phyloP scores from a whole-genome alignment of 1,284 basidiomycete species.

The Heterobasidion irregulare region DNA sequence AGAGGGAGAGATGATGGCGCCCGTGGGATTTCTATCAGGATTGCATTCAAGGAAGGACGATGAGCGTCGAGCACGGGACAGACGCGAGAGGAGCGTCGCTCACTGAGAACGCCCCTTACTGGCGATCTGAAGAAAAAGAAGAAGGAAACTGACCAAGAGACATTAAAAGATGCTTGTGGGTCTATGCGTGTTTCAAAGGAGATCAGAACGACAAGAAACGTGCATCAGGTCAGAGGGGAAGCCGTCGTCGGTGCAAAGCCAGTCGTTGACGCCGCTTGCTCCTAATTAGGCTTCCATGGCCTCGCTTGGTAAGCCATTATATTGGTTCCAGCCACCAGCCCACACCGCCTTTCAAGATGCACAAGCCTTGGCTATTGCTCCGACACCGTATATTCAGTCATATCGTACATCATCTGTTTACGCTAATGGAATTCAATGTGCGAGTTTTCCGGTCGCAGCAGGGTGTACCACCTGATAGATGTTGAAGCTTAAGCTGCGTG shows the following conservation, averaged over 20 bases:
- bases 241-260: slow-evolving; percentile 3
- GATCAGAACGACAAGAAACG: slow-evolving; percentile 13
- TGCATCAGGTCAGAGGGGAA: slow-evolving; percentile 12
- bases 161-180: slow-evolving; percentile 6
- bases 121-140: not conserved
- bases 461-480: slow-evolving; percentile 49
- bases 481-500: slow-evolving; percentile 62
- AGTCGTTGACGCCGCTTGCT: not conserved
- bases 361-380: too few relatives aligned
- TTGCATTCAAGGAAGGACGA: not conserved
- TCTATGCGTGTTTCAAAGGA: not conserved
- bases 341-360: too few relatives aligned
- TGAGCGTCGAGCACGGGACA: not conserved
- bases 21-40: not conserved
- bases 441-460: not conserved
- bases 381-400: too few relatives aligned
- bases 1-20: slow-evolving; percentile 8
- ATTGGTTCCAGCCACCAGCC: too few relatives aligned
- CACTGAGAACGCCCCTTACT: not conserved
- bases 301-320: too few relatives aligned
- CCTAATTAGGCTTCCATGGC: too few relatives aligned
- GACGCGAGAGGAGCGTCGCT: not conserved
- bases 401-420: too few relatives aligned
- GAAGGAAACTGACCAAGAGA: slow-evolving; percentile 13
- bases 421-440: not conserved